phyloP scores from a whole-genome alignment of 2,329 filamentous ascomycete genomes.

The Venturia oleaginea region DNA sequence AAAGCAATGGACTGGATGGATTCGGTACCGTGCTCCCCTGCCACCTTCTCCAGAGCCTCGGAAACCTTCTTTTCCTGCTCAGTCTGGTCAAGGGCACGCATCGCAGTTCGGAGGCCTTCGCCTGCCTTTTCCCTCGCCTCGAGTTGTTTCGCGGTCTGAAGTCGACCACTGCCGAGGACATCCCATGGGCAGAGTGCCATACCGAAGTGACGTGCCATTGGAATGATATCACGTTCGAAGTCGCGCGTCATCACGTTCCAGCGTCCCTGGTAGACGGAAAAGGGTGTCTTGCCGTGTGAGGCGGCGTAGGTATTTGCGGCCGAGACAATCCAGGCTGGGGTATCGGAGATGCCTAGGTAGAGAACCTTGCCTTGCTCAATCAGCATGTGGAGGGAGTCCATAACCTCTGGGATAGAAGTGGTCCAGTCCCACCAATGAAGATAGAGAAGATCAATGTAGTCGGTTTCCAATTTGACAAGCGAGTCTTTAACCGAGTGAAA shows the following conservation, averaged over 20 bases:
- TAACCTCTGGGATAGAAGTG: conserved; percentile 56
- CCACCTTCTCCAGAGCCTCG: conserved; percentile 49
- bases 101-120: conserved; percentile 24
- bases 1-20: conserved; percentile 36
- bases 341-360: conserved; percentile 60
- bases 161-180: conserved; percentile 25
- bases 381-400: conserved; percentile 57
- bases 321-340: conserved; percentile 58
- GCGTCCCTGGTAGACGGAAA: conserved; percentile 26
- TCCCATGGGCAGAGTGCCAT: conserved; percentile 20
- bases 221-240: conserved; percentile 30
- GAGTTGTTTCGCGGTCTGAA: conserved; percentile 23
- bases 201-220: conserved; percentile 27
- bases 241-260: conserved; percentile 28
- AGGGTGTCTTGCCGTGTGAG: conserved; percentile 15
- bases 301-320: conserved; percentile 36
- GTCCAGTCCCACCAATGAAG: conserved; percentile 49
- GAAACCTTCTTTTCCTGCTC: conserved; percentile 43
- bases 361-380: conserved; percentile 54
- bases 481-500: conserved; percentile 36
- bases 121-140: conserved; percentile 36
- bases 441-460: conserved; percentile 32
- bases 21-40: conserved; percentile 46
- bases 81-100: conserved; percentile 23
- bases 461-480: conserved; percentile 37